These are phyloP conservation scores for Nelumbo lutea DNA, from an alignment of 164 flowering plant genomes.

Conservation along the genomic window DNA sequence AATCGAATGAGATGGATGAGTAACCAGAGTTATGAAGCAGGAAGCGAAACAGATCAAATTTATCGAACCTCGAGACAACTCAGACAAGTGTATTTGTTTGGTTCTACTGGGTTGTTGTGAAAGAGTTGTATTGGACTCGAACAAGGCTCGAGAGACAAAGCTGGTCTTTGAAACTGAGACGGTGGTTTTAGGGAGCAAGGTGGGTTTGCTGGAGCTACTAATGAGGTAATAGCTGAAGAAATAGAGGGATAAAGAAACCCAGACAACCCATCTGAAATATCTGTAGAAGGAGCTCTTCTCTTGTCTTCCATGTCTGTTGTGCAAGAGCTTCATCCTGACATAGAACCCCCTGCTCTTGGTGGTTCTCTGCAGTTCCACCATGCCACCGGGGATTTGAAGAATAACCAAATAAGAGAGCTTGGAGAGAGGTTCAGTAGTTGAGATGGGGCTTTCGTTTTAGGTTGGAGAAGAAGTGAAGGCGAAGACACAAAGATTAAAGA, in stretches of 20 bases:
- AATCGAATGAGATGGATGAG: background rate
- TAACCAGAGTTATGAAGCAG: background rate
- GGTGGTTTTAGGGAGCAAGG: conserved; percentile 31
- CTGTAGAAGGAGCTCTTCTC: conserved; percentile 35
- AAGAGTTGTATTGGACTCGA: conserved; percentile 32
- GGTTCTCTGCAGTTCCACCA: conserved; percentile 25
- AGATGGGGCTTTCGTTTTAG: conserved; percentile 34
- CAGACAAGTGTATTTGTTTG: background rate
- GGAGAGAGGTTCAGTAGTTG: conserved; percentile 16
- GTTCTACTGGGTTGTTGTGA: background rate
- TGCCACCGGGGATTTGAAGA: conserved; percentile 12
- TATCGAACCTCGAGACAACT: conserved; percentile 4
- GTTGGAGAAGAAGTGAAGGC: conserved; percentile 31
- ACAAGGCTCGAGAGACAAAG: conserved; percentile 44
- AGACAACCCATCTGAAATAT: conserved; percentile 62
- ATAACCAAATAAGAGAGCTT: background rate
- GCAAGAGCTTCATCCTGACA: conserved; percentile 23
- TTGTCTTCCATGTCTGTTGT: conserved; percentile 17
- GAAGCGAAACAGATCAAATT: background rate
- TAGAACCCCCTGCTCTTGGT: conserved; percentile 18
- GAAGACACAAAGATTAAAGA: conserved; percentile 21
- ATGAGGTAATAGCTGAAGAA: conserved; percentile 56
- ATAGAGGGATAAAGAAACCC: conserved; percentile 57
- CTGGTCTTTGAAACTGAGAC: conserved; percentile 21
- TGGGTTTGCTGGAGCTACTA: conserved; percentile 20